phyloP scores from a whole-genome alignment of 352 stramenopile species.

The Pythium aquatile region DNA sequence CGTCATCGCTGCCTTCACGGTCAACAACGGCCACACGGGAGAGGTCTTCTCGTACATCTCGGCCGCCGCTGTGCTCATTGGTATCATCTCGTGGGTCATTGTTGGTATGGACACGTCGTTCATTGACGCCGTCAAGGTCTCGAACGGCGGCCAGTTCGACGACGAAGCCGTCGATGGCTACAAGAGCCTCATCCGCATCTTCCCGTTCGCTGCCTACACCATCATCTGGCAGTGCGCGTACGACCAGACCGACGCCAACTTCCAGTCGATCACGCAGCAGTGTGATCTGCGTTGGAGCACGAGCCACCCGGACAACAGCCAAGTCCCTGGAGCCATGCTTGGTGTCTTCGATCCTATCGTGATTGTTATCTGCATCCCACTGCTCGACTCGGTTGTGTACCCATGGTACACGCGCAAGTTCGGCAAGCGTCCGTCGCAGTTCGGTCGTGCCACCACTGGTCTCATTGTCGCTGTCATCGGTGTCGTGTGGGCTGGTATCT shows the following conservation, averaged over 20 bases:
- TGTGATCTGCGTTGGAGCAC: slow-evolving; percentile 49
- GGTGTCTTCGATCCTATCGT: slow-evolving; percentile 38
- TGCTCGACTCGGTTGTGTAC: slow-evolving; percentile 36
- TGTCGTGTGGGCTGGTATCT: slow-evolving; percentile 46
- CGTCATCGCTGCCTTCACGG: slow-evolving; percentile 5
- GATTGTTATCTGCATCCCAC: slow-evolving; percentile 35
- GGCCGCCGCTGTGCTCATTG: slow-evolving; percentile 29
- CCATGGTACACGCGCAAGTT: slow-evolving; percentile 29
- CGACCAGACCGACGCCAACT: slow-evolving; percentile 67
- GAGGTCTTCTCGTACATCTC: slow-evolving; percentile 54
- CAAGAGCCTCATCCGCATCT: slow-evolving; percentile 48
- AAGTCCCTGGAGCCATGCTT: slow-evolving; percentile 53
- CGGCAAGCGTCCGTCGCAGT: slow-evolving; percentile 32
- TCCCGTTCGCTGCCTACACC: slow-evolving; percentile 59
- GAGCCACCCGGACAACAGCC: slow-evolving; percentile 29
- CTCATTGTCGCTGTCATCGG: slow-evolving; percentile 35
- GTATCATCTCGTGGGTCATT: slow-evolving; percentile 47
- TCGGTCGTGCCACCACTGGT: slow-evolving; percentile 36
- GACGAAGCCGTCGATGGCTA: slow-evolving; percentile 40
- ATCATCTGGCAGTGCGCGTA: slow-evolving; percentile 64
- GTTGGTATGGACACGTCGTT: slow-evolving; percentile 48
- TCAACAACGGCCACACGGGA: slow-evolving; percentile 28
- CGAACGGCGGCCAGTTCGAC: slow-evolving; percentile 42
- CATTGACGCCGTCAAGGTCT: slow-evolving; percentile 40
- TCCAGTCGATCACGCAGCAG: slow-evolving; percentile 69